Percentiles rank a stretch among this genome's conserved stretches.
Conservation (phyloP, 305 asterid species). For the Petunia hybrid region DNA sequence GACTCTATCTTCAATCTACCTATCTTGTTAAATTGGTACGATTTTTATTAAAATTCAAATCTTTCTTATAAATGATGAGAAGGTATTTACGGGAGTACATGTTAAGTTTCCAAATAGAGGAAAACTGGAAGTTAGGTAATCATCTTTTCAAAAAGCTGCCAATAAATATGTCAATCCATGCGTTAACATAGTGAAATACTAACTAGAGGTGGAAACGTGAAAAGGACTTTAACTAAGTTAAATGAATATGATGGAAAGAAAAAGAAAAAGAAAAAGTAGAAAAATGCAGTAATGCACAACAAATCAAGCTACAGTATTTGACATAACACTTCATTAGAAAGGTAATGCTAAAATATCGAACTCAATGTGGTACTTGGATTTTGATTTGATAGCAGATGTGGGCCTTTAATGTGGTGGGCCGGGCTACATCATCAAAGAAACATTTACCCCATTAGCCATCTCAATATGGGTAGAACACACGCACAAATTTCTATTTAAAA, state of each 20-base stretch:
- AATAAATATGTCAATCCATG: no score
- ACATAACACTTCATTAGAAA: constrained; percentile 23
- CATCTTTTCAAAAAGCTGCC: no score
- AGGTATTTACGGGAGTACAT: no score
- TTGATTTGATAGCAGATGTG: constrained; percentile 3
- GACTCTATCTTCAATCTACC: no score
- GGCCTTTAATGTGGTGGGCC: constrained; percentile 23
- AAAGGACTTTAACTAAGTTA: neutral
- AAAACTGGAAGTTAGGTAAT: no score
- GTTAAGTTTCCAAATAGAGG: no score
- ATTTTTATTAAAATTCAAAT: no score
- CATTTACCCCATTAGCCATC: constrained; percentile 6
- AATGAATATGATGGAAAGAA: constrained; percentile 23
- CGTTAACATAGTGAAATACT: neutral
- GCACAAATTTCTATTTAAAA: neutral
- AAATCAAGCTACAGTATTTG: constrained; percentile 26
- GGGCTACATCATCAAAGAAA: neutral
- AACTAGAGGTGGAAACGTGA: neutral
- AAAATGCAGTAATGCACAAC: neutral
- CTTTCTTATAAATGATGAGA: no score
- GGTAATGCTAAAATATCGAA: neutral
- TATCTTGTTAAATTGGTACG: no score
- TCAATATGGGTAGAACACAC: neutral
- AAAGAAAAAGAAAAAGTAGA: neutral
- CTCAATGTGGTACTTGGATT: constrained; percentile 19